These are phyloP conservation scores for Fusarium sulawesiense DNA, from an alignment of 2,329 filamentous ascomycete genomes.

Conservation along the genomic window DNA sequence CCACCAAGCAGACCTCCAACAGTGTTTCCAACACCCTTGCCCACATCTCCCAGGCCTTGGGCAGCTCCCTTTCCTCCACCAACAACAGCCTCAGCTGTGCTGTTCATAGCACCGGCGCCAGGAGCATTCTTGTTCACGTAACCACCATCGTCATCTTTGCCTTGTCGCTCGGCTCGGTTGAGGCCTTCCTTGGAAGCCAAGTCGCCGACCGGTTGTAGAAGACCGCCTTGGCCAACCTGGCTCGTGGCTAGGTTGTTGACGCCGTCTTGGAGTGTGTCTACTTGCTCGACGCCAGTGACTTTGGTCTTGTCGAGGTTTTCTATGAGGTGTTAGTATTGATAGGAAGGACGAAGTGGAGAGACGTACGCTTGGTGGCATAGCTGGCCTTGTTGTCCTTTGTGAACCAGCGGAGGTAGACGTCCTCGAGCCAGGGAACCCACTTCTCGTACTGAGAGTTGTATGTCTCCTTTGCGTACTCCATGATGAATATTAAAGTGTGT, in stretches of 20 bases:
- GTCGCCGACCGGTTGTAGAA: conserved; percentile 73
- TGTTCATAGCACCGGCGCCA: conserved; percentile 45
- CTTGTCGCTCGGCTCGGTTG: conserved; percentile 72
- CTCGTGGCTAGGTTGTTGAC: conserved; percentile 71
- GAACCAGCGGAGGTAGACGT: conserved; percentile 77
- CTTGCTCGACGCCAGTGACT: conserved; percentile 73
- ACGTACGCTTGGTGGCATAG: conserved; percentile 74
- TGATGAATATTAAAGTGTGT: conserved; percentile 25
- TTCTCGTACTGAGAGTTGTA: conserved; percentile 79
- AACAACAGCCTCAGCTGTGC: conserved; percentile 42
- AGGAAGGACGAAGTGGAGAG: rapidly evolving
- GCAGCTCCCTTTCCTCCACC: conserved; percentile 51
- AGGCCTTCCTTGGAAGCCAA: conserved; percentile 71
- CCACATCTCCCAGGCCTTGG: conserved; percentile 46
- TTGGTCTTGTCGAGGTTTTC: conserved; percentile 77
- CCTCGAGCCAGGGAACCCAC: conserved; percentile 83
- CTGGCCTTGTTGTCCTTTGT: conserved; percentile 82
- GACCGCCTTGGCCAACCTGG: conserved; percentile 75
- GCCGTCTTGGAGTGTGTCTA: conserved; percentile 76
- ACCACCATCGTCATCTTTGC: conserved; percentile 69
- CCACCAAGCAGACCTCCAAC: conserved; percentile 53
- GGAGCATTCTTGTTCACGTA: conserved; percentile 54
- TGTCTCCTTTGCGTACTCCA: conserved; percentile 70
- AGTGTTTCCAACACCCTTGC: conserved; percentile 25
- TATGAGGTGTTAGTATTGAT: conserved; percentile 46